Evolutionary conservation across 78 protist genomes (phyloP).

Genomic region (Dictyostelium brefeldianum): DNA sequence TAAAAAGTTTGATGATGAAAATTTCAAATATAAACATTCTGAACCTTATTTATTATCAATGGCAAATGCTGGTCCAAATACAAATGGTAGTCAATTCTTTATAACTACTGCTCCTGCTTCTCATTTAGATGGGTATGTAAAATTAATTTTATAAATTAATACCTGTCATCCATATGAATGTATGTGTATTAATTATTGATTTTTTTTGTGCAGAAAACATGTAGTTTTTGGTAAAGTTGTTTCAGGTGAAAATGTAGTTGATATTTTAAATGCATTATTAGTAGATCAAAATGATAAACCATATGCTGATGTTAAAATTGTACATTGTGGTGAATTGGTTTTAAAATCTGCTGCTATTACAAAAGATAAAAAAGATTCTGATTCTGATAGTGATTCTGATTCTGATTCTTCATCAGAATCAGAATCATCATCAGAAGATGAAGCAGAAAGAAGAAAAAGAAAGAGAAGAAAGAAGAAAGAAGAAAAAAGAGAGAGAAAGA

Average conservation of each 20-base stretch:
- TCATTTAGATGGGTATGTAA: slow-evolving; percentile 94
- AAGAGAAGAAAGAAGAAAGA: slow-evolving; percentile 5
- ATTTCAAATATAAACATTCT: slow-evolving; percentile 91
- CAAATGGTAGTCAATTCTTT: slow-evolving; percentile 94
- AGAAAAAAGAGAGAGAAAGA: slow-evolving; percentile 2
- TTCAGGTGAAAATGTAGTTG: slow-evolving; percentile 59
- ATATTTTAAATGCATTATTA: slow-evolving; percentile 57
- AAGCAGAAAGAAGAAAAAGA: slow-evolving; percentile 45
- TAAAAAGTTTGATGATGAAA: slow-evolving; percentile 88
- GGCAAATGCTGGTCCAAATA: slow-evolving; percentile 96
- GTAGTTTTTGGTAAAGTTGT: slow-evolving; percentile 96
- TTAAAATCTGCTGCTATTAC: background rate
- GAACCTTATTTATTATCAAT: slow-evolving; percentile 93
- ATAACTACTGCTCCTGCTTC: slow-evolving; percentile 91
- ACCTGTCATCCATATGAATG: no score
- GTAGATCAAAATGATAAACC: slow-evolving; percentile 69
- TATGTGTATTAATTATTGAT: no score
- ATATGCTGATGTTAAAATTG: slow-evolving; percentile 72
- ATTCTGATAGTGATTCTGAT: background rate
- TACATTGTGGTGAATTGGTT: slow-evolving; percentile 84
- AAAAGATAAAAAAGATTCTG: background rate
- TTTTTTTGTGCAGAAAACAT: no score
- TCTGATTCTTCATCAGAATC: slow-evolving; percentile 1
- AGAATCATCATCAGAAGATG: background rate
- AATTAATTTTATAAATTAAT: no score